Percentiles rank a stretch among this genome's conserved stretches.
Evolutionary conservation across 345 rosid species (phyloP).

Genomic region (Salix dunnii): DNA sequence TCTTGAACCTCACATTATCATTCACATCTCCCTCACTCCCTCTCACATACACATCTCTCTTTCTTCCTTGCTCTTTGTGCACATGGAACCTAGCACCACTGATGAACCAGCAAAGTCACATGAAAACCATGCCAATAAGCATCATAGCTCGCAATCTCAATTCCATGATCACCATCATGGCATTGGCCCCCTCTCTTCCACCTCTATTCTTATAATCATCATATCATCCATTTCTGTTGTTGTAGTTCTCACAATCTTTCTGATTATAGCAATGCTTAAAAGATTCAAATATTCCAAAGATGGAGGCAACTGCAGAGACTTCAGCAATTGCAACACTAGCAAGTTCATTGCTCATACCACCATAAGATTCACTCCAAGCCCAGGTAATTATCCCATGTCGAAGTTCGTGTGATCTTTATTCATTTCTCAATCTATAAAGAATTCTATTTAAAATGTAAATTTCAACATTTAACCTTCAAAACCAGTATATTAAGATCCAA

Average conservation of each 20-base stretch:
- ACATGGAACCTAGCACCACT: conserved; percentile 38
- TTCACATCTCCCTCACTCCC: not conserved
- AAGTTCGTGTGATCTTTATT: not conserved
- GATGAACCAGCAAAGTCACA: conserved; percentile 22
- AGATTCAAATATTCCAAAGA: conserved; percentile 43
- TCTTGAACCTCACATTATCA: not conserved
- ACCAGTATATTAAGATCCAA: not conserved
- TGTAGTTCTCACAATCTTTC: conserved; percentile 35
- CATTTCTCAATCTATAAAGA: not conserved
- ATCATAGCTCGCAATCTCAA: conserved; percentile 21
- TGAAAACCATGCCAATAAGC: conserved; percentile 25
- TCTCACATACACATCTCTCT: conserved; percentile 1
- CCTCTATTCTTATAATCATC: conserved; percentile 41
- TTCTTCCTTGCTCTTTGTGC: conserved; percentile 16
- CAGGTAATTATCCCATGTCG: conserved; percentile 44
- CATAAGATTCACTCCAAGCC: conserved; percentile 51
- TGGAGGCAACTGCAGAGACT: conserved; percentile 28
- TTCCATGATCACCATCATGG: conserved; percentile 14
- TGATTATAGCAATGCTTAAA: conserved; percentile 44
- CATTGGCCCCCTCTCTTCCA: conserved; percentile 35
- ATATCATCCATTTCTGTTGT: conserved; percentile 37
- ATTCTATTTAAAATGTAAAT: not conserved
- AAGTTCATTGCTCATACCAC: conserved; percentile 40
- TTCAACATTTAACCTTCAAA: not conserved
- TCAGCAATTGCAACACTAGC: conserved; percentile 24